Evolutionary conservation across 306 rosid species (phyloP).

Genomic region (Cucumis cinereus): DNA sequence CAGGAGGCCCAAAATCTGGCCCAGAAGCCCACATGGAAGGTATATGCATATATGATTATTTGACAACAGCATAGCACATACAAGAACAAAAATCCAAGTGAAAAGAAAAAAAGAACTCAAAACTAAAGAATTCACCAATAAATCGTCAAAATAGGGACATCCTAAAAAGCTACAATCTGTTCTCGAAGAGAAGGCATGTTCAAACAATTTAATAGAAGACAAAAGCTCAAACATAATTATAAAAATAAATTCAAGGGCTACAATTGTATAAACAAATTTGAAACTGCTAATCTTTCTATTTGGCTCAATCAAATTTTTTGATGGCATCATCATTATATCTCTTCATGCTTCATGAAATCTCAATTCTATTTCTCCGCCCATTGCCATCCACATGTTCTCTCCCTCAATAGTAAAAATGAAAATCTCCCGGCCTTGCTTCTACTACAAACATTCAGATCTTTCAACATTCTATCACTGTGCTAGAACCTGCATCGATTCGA

Average conservation of each 20-base stretch:
- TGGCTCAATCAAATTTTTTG: not conserved
- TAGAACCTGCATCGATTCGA: not conserved
- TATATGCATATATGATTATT: not conserved
- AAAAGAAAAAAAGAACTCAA: not conserved
- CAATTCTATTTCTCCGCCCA: not conserved
- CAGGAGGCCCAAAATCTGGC: not conserved
- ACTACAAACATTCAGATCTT: slow-evolving; percentile 1
- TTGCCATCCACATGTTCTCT: not conserved
- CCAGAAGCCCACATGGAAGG: not conserved
- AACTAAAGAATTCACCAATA: slow-evolving; percentile 6
- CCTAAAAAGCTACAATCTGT: not conserved
- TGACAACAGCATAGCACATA: not conserved
- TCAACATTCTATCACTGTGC: slow-evolving; percentile 3
- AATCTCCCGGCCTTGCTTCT: not conserved
- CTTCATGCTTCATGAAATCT: not conserved
- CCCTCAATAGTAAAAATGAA: not conserved
- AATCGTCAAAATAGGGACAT: not conserved
- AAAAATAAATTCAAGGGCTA: slow-evolving; percentile 6
- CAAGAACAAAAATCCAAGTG: not conserved
- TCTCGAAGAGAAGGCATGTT: not conserved
- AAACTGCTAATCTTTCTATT: slow-evolving; percentile 7
- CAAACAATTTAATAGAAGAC: not conserved
- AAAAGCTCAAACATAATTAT: not conserved
- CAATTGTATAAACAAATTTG: slow-evolving; percentile 1
- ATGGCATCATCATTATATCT: not conserved